Percentiles rank a stretch among this genome's conserved stretches.
Evolutionary conservation across 2,329 filamentous ascomycete genomes (phyloP).

Genomic region (Exophiala oligosperma): DNA sequence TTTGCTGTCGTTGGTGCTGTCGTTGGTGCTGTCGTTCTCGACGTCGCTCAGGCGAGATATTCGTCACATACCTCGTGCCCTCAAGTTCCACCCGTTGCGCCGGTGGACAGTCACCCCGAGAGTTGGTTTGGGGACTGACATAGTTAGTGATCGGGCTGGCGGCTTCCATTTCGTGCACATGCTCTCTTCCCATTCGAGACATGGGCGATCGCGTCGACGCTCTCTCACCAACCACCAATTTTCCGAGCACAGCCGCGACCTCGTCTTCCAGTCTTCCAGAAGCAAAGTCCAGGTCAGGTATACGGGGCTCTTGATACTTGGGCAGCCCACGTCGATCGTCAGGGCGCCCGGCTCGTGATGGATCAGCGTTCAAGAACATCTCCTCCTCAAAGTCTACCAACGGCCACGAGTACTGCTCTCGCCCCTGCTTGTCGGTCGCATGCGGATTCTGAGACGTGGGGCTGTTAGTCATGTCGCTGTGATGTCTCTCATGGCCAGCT

Average conservation of each 20-base stretch:
- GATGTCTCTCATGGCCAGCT: slow-evolving; percentile 1
- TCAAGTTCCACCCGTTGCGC: not conserved
- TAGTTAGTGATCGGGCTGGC: not conserved
- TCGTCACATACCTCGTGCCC: not conserved
- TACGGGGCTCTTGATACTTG: slow-evolving; percentile 20
- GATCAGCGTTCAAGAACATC: slow-evolving; percentile 18
- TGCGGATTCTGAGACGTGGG: not conserved
- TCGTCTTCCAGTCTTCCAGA: slow-evolving; percentile 4
- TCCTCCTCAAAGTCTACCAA: slow-evolving; percentile 20
- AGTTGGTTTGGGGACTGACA: not conserved
- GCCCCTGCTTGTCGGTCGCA: not conserved
- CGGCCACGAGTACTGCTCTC: slow-evolving; percentile 11
- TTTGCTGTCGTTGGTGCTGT: not conserved
- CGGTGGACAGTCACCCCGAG: not conserved
- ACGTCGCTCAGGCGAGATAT: not conserved
- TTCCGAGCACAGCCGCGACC: slow-evolving; percentile 6
- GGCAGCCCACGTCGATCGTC: not conserved
- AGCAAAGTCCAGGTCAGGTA: slow-evolving; percentile 11
- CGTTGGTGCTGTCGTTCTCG: too few relatives aligned
- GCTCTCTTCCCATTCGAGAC: not conserved
- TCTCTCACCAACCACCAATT: not conserved
- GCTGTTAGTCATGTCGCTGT: not conserved
- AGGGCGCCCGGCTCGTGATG: not conserved
- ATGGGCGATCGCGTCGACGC: not conserved
- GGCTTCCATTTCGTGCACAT: slow-evolving; percentile 9